phyloP scores from a whole-genome alignment of 495 filamentous ascomycete species.

The Trichoderma gamsii region DNA sequence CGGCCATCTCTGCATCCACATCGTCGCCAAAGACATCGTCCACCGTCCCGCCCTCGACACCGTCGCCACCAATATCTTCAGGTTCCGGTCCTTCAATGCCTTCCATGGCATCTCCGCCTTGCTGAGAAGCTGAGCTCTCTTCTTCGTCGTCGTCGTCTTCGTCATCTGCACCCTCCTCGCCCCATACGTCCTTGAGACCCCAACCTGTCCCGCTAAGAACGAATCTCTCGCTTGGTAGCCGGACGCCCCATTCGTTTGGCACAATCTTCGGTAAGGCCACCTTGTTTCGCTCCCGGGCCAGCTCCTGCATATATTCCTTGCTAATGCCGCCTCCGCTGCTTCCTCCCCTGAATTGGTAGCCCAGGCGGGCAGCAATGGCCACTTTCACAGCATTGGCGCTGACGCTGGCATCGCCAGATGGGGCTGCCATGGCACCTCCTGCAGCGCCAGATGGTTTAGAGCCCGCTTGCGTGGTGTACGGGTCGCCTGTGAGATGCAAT shows the following conservation, averaged over 20 bases:
- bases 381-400: conserved; percentile 43
- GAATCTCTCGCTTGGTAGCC: conserved; percentile 85
- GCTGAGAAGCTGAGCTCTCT: conserved; percentile 35
- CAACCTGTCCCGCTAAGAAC: conserved; percentile 80
- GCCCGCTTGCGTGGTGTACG: conserved; percentile 51
- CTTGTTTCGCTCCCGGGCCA: conserved; percentile 76
- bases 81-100: conserved; percentile 32
- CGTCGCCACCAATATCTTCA: conserved; percentile 34
- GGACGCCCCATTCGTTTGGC: conserved; percentile 70
- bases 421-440: conserved; percentile 41
- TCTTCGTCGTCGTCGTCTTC: conserved; percentile 24
- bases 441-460: conserved; percentile 38
- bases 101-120: conserved; percentile 40
- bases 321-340: conserved; percentile 46
- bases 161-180: conserved; percentile 46
- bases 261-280: conserved; percentile 67
- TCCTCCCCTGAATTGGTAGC: conserved; percentile 48
- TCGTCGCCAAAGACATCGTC: conserved; percentile 45
- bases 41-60: conserved; percentile 35
- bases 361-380: conserved; percentile 43
- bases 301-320: conserved; percentile 81
- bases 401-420: conserved; percentile 38
- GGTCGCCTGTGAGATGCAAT: conserved; percentile 56
- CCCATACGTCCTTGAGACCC: conserved; percentile 76
- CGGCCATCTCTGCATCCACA: conserved; percentile 39